A percentile compares a stretch with the other conserved stretches of the same genome.
Conservation (phyloP, 1,139 yeast genomes). For the Magnusiomyces fungicola region DNA sequence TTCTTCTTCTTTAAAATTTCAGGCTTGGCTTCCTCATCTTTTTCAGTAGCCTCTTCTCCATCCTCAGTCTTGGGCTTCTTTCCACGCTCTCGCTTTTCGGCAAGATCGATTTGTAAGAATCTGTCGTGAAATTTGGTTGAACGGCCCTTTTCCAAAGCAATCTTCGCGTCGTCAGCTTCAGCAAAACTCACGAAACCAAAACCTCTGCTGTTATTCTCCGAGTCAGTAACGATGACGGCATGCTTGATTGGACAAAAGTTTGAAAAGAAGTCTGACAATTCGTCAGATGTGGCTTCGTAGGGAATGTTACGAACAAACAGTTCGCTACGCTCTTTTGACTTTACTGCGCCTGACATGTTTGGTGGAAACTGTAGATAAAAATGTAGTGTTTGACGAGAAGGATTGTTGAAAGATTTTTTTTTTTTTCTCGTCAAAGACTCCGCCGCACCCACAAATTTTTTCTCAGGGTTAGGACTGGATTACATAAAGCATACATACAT, state of each 20-base stretch:
- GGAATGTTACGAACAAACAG: conserved; percentile 84
- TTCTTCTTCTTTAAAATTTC: conserved; percentile 8
- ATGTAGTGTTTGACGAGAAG: neutral
- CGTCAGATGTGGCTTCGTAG: conserved; percentile 68
- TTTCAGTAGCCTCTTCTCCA: conserved; percentile 19
- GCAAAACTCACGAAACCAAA: conserved; percentile 94
- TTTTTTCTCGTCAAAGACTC: too few species aligned
- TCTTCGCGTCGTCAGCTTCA: conserved; percentile 72
- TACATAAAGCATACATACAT: too few species aligned
- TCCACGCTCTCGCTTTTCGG: conserved; percentile 85
- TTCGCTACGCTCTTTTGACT: conserved; percentile 22
- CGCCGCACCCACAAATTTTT: too few species aligned
- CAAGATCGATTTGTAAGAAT: conserved; percentile 71
- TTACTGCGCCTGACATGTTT: neutral
- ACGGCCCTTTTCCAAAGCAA: conserved; percentile 65
- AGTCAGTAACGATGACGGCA: conserved; percentile 83
- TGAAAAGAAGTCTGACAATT: conserved; percentile 75
- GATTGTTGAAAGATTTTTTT: neutral
- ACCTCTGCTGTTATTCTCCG: conserved; percentile 64
- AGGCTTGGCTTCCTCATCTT: conserved; percentile 17
- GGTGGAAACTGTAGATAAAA: too few species aligned
- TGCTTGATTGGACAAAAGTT: conserved; percentile 93
- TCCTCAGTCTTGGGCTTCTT: conserved; percentile 19
- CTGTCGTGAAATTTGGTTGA: conserved; percentile 60
- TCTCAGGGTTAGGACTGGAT: too few species aligned